phyloP scores from a whole-genome alignment of 225 moss, liverwort and hornwort species.

The Polytrichum formosum region DNA sequence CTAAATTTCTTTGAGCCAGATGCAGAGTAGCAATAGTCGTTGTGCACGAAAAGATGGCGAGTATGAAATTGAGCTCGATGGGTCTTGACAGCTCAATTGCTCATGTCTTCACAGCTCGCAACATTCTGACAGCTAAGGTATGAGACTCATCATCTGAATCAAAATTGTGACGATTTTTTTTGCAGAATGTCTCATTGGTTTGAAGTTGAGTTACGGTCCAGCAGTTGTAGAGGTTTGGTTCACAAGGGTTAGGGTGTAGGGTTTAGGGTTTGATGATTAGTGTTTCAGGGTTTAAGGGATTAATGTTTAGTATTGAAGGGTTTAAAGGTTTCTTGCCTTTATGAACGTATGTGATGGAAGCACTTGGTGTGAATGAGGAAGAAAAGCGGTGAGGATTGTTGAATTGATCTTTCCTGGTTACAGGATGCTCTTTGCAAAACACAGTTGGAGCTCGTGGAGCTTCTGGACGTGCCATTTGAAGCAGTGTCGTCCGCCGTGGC shows the following conservation, averaged over 20 bases:
- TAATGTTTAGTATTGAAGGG: too few species aligned
- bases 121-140: conserved; percentile 66
- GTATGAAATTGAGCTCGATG: conserved; percentile 47
- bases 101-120: conserved; percentile 59
- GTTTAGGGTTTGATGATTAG: too few species aligned
- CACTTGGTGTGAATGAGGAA: not conserved
- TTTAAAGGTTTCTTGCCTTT: too few species aligned
- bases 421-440: conserved; percentile 71
- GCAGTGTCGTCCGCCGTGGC: conserved; percentile 51
- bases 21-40: not conserved
- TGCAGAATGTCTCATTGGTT: too few species aligned
- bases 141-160: not conserved
- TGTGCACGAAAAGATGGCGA: conserved; percentile 44
- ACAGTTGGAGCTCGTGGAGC: conserved; percentile 73
- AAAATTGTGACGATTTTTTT: too few species aligned
- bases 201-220: too few species aligned
- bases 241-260: too few species aligned
- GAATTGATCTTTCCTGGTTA: not conserved
- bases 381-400: not conserved
- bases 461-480: conserved; percentile 62
- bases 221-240: too few species aligned
- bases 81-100: conserved; percentile 42
- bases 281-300: too few species aligned
- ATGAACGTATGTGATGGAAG: too few species aligned
- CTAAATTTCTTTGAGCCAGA: not conserved